A percentile compares a stretch with the other conserved stretches of the same genome.
phyloP scores from a whole-genome alignment of 345 rosid species.

The Eucalyptus cladocalyx region DNA sequence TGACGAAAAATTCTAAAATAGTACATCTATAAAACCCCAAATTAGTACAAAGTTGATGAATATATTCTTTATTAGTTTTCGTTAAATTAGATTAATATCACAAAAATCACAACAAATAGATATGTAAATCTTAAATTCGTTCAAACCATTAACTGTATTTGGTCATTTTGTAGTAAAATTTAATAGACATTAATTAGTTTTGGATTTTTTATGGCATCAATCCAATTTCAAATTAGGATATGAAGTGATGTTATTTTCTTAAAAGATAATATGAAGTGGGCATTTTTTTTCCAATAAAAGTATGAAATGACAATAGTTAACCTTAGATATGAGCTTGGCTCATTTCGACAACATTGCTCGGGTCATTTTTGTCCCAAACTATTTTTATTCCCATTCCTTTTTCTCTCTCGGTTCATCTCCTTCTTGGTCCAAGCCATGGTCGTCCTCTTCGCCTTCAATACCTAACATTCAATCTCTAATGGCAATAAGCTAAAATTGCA shows the following conservation, averaged over 20 bases:
- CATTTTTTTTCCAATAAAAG: no score
- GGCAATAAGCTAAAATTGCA: neutral
- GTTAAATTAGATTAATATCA: no score
- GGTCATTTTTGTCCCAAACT: neutral
- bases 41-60: no score
- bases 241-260: no score
- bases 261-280: rapidly evolving
- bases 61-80: rapidly evolving
- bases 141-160: rapidly evolving
- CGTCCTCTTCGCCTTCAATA: neutral
- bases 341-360: no score
- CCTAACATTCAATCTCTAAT: neutral
- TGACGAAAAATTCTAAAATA: no score
- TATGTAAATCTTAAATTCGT: no score
- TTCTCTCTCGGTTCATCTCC: neutral
- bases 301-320: no score
- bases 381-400: neutral
- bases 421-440: neutral
- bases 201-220: rapidly evolving
- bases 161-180: rapidly evolving
- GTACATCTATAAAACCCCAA: rapidly evolving
- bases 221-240: no score
- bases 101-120: no score
- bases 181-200: rapidly evolving
- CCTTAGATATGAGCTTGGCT: neutral